phyloP scores from a whole-genome alignment of 2,329 filamentous ascomycete species.

The Myotisia sp. region DNA sequence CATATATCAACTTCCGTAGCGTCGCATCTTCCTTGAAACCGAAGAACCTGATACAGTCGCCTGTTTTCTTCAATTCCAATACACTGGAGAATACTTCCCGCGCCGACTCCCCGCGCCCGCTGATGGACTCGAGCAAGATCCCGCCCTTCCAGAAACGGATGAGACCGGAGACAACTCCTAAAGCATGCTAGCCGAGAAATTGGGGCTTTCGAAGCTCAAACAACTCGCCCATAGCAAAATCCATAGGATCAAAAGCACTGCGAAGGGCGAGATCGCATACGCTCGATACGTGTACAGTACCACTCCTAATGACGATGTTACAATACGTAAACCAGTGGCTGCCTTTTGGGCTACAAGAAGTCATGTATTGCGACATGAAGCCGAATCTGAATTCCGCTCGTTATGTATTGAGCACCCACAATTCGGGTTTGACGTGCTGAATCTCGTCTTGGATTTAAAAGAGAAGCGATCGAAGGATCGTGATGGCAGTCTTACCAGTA shows the following conservation, averaged over 20 bases:
- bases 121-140: constrained; percentile 55
- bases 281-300: constrained; percentile 79
- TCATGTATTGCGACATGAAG: constrained; percentile 70
- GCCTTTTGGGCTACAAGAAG: constrained; percentile 75
- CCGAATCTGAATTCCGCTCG: constrained; percentile 67
- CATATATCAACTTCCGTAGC: constrained; percentile 30
- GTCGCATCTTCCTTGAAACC: constrained; percentile 51
- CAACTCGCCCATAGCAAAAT: constrained; percentile 76
- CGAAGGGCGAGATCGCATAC: constrained; percentile 80
- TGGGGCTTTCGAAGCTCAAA: constrained; percentile 54
- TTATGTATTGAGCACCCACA: constrained; percentile 82
- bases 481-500: constrained; percentile 22
- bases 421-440: constrained; percentile 85
- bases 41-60: constrained; percentile 61
- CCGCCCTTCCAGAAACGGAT: constrained; percentile 51
- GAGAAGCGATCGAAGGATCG: constrained; percentile 28
- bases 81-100: constrained; percentile 79
- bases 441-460: constrained; percentile 34
- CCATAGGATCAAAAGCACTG: constrained; percentile 75
- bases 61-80: constrained; percentile 70
- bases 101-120: constrained; percentile 43
- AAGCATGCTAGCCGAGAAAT: constrained; percentile 77
- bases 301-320: constrained; percentile 52
- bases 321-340: constrained; percentile 70
- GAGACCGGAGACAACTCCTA: constrained; percentile 66